Evolutionary conservation across 2,329 filamentous ascomycete species (phyloP).

Genomic region (Penicillium janthinellum): DNA sequence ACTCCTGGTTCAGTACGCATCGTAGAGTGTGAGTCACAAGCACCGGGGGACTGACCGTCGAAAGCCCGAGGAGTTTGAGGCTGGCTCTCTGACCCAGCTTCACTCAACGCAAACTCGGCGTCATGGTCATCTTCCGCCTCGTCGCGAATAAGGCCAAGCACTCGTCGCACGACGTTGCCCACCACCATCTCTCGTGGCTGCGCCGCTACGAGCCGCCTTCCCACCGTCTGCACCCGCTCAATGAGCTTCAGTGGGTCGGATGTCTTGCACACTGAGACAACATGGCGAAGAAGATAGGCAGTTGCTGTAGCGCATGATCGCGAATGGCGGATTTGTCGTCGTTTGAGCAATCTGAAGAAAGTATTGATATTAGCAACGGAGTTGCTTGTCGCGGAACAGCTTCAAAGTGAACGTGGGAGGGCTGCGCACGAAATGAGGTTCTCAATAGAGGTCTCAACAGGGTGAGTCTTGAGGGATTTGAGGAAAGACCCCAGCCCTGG

Average conservation of each 20-base stretch:
- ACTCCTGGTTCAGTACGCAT: conserved; percentile 15
- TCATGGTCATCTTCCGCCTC: conserved; percentile 82
- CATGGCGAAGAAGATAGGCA: conserved; percentile 80
- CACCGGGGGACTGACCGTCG: conserved; percentile 34
- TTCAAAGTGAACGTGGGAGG: conserved; percentile 11
- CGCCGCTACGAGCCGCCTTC: conserved; percentile 74
- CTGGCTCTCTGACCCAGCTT: conserved; percentile 59
- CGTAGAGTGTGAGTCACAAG: background rate
- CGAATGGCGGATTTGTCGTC: conserved; percentile 84
- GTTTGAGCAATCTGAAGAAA: conserved; percentile 75
- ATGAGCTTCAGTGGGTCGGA: conserved; percentile 77
- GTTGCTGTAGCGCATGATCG: conserved; percentile 90
- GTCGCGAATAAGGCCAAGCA: conserved; percentile 87
- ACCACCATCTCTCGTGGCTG: conserved; percentile 90
- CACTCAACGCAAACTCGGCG: conserved; percentile 61
- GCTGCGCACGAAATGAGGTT: conserved; percentile 73
- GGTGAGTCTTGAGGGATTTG: conserved; percentile 72
- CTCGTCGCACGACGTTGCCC: conserved; percentile 88
- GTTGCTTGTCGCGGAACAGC: background rate
- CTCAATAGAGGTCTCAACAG: conserved; percentile 81
- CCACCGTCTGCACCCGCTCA: conserved; percentile 75
- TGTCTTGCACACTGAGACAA: conserved; percentile 80
- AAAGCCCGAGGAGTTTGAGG: conserved; percentile 44
- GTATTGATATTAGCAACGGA: conserved; percentile 9
- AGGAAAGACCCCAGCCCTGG: conserved; percentile 78